Percentiles rank a stretch among this genome's conserved stretches.
phyloP scores from a whole-genome alignment of 2,329 filamentous ascomycete species.

The Clonostachys chloroleuca region DNA sequence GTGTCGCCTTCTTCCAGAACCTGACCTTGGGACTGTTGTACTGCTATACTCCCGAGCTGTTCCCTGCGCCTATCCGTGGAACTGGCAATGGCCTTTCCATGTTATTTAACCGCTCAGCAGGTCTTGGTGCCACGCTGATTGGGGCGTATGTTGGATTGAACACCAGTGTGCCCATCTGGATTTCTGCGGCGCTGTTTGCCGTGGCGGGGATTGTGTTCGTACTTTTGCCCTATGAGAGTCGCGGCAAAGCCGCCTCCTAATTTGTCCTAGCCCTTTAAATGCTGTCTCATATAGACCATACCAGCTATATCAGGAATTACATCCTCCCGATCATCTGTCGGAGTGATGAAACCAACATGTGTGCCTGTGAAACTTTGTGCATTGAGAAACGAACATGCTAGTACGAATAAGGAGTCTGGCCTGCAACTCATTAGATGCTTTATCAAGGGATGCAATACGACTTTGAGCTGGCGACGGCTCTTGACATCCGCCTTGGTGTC shows the following conservation, averaged over 20 bases:
- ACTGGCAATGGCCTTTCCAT: constrained; percentile 43
- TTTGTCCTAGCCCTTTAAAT: too few species aligned
- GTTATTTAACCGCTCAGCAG: constrained; percentile 24
- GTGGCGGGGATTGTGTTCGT: constrained; percentile 31
- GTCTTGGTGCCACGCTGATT: constrained; percentile 34
- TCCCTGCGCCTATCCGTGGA: constrained; percentile 45
- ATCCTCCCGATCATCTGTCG: too few species aligned
- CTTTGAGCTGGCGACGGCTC: too few species aligned
- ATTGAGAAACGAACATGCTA: too few species aligned
- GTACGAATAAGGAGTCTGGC: too few species aligned
- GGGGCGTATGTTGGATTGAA: constrained; percentile 32
- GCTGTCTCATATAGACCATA: too few species aligned
- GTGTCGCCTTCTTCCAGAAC: constrained; percentile 11
- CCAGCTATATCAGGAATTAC: too few species aligned
- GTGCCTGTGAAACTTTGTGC: too few species aligned
- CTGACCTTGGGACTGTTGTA: constrained; percentile 13
- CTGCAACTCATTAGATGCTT: too few species aligned
- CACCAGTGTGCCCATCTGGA: constrained; percentile 34
- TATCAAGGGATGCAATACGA: too few species aligned
- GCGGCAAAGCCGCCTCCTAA: neutral
- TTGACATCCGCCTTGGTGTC: too few species aligned
- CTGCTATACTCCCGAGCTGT: constrained; percentile 43
- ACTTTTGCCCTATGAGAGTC: constrained; percentile 33
- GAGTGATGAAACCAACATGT: too few species aligned
- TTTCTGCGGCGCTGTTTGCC: constrained; percentile 36